phyloP scores from a whole-genome alignment of 2,329 filamentous ascomycete species.

The Colletotrichum agaves region DNA sequence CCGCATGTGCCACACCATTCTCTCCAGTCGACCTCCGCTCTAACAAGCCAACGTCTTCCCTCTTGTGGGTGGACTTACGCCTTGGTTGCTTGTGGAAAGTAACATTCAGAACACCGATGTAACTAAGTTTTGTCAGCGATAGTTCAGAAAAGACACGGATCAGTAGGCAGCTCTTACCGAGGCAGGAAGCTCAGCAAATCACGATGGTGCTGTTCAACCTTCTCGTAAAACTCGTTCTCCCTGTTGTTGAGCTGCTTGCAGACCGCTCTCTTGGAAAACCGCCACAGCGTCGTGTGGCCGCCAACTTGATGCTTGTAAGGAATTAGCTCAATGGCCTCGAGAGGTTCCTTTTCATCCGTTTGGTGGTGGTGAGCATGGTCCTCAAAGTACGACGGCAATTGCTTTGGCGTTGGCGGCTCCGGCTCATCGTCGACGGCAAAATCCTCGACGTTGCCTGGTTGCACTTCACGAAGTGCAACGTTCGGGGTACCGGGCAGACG shows the following conservation, averaged over 20 bases:
- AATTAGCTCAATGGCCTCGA: constrained; percentile 94
- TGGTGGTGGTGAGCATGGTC: constrained; percentile 64
- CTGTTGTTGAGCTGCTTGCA: constrained; percentile 98
- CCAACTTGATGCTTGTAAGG: constrained; percentile 98
- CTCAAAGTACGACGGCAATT: constrained; percentile 52
- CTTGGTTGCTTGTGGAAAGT: constrained; percentile 89
- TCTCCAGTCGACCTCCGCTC: constrained; percentile 39
- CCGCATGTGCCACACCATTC: not conserved
- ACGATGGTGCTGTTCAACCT: constrained; percentile 89
- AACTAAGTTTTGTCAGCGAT: constrained; percentile 63
- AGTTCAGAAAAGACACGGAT: not conserved
- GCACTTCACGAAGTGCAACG: constrained; percentile 43
- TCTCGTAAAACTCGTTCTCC: constrained; percentile 99
- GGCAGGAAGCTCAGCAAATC: constrained; percentile 91
- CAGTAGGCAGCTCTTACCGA: constrained; percentile 64
- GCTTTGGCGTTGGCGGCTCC: constrained; percentile 49
- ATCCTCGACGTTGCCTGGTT: constrained; percentile 51
- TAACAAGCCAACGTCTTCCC: constrained; percentile 53
- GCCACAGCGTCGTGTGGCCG: constrained; percentile 94
- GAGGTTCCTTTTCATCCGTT: constrained; percentile 65
- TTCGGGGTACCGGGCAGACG: constrained; percentile 31
- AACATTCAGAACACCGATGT: constrained; percentile 96
- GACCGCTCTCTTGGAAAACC: constrained; percentile 92
- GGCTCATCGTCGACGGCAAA: constrained; percentile 55
- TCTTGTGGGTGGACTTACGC: constrained; percentile 66